phyloP scores from a whole-genome alignment of 768 basidiomycete genomes.

The Tricholoma flavovirens region DNA sequence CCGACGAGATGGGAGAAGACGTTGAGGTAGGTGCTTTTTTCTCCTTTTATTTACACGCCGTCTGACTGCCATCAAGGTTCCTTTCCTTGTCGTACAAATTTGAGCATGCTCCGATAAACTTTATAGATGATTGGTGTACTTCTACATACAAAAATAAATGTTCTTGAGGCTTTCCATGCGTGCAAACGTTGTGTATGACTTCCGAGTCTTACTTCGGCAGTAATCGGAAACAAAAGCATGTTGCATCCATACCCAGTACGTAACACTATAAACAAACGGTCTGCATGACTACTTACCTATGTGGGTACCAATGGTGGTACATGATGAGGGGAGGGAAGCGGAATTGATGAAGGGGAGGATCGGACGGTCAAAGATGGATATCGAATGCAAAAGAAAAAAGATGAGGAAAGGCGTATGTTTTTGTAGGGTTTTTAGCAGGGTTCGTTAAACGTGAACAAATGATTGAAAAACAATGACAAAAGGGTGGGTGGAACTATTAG shows the following conservation, averaged over 20 bases:
- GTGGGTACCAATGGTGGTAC: conserved; percentile 17
- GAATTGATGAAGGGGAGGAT: conserved; percentile 17
- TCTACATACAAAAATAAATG: not conserved
- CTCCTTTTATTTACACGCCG: not conserved
- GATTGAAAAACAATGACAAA: conserved; percentile 29
- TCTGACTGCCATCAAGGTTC: conserved; percentile 45
- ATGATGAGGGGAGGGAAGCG: conserved; percentile 10
- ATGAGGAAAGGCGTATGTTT: conserved; percentile 41
- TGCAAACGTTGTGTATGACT: no score
- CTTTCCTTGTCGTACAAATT: conserved; percentile 74
- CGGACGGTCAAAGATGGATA: conserved; percentile 13
- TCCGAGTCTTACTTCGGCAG: no score
- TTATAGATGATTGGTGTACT: conserved; percentile 3
- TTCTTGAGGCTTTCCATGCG: no score
- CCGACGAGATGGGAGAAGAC: conserved; percentile 89
- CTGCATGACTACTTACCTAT: conserved; percentile 46
- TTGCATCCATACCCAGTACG: conserved; percentile 27
- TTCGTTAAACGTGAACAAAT: conserved; percentile 17
- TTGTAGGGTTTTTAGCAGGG: conserved; percentile 37
- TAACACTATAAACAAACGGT: conserved; percentile 16
- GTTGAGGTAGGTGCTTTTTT: conserved; percentile 63
- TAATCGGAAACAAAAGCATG: conserved; percentile 23
- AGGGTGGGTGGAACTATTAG: conserved; percentile 13
- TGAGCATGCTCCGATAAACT: conserved; percentile 30
- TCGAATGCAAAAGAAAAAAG: conserved; percentile 26